phyloP scores from a whole-genome alignment of 768 basidiomycete species.

The Podaxis mareebaensis region DNA sequence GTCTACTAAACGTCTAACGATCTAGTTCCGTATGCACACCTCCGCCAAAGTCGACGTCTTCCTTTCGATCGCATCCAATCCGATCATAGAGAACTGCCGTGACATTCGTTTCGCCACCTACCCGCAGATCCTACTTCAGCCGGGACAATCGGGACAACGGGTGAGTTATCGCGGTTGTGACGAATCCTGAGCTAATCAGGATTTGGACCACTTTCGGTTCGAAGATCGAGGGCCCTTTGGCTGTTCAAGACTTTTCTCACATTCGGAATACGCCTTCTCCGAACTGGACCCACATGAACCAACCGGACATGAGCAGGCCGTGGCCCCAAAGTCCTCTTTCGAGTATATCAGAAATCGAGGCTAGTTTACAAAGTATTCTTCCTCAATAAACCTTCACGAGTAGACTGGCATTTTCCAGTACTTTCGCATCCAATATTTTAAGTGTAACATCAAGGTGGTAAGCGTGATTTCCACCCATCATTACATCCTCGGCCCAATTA shows the following conservation, averaged over 20 bases:
- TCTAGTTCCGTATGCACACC: slow-evolving; percentile 87
- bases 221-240: neutral
- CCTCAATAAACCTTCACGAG: slow-evolving; percentile 13
- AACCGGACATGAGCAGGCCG: slow-evolving; percentile 19
- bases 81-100: slow-evolving; percentile 78
- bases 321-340: slow-evolving; percentile 24
- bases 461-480: neutral
- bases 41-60: slow-evolving; percentile 66
- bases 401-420: neutral
- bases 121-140: slow-evolving; percentile 37
- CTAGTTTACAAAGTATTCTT: slow-evolving; percentile 10
- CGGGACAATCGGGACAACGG: slow-evolving; percentile 21
- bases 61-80: slow-evolving; percentile 66
- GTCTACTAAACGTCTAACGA: neutral
- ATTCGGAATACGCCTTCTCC: slow-evolving; percentile 76
- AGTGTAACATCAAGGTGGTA: neutral
- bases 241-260: slow-evolving; percentile 78
- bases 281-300: slow-evolving; percentile 56
- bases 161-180: neutral
- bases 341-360: slow-evolving; percentile 19
- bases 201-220: too few relatives aligned
- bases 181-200: neutral
- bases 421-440: neutral
- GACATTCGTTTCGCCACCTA: slow-evolving; percentile 65
- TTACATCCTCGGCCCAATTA: neutral